Percentiles rank a stretch among this genome's conserved stretches.
phyloP scores from a whole-genome alignment of 1,284 basidiomycete species.

The Boletus albobrunnescens region DNA sequence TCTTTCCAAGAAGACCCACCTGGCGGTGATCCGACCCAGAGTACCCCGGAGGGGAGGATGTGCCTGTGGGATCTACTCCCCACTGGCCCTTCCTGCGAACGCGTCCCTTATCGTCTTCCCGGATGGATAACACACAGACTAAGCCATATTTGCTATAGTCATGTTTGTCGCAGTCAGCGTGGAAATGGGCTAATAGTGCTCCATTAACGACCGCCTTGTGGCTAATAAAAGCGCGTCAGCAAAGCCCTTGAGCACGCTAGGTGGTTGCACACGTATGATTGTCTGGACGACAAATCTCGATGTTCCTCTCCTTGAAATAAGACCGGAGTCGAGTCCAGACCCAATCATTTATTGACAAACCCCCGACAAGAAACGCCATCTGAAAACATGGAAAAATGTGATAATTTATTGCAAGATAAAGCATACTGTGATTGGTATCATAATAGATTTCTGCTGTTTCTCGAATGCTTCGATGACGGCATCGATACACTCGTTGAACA shows the following conservation, averaged over 20 bases:
- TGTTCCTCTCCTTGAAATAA: conserved; percentile 20
- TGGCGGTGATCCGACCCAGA: too few species aligned
- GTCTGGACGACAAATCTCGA: conserved; percentile 32
- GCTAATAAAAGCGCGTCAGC: conserved; percentile 24
- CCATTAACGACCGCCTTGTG: too few species aligned
- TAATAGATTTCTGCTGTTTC: conserved; percentile 26
- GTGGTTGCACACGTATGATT: conserved; percentile 14
- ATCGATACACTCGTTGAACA: conserved; percentile 33
- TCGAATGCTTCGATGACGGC: conserved; percentile 31
- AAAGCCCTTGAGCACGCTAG: not conserved
- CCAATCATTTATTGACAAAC: conserved; percentile 45
- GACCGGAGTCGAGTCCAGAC: conserved; percentile 35
- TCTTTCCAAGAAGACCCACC: not conserved
- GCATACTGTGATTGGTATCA: too few species aligned
- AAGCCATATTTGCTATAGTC: too few species aligned
- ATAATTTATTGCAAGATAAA: not conserved
- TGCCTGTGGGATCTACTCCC: too few species aligned
- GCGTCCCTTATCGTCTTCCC: too few species aligned
- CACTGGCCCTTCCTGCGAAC: too few species aligned
- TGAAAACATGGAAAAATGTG: not conserved
- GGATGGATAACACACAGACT: too few species aligned
- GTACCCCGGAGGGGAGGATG: too few species aligned
- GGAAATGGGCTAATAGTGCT: too few species aligned
- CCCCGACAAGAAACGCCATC: conserved; percentile 36
- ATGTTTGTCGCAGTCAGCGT: too few species aligned